Evolutionary conservation across 805 yeast genomes (phyloP).

Genomic region (Wickerhamomyces mucosus): DNA sequence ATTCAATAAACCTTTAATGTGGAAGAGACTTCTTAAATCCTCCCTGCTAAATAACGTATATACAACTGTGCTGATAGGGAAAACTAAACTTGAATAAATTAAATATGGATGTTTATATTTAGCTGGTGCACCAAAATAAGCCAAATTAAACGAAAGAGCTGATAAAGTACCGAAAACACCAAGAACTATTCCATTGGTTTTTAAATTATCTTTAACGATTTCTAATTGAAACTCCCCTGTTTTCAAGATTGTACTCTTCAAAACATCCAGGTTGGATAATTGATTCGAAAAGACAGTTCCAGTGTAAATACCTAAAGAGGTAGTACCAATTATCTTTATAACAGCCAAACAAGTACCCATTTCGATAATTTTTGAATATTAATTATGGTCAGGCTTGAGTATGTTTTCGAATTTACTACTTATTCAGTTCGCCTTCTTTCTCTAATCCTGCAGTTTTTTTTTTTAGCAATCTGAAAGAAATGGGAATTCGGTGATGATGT

Average conservation of each 20-base stretch:
- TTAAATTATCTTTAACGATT: constrained; percentile 9
- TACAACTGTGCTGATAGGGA: constrained; percentile 13
- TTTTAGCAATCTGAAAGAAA: no score
- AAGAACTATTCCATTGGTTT: constrained; percentile 18
- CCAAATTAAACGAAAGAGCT: constrained; percentile 40
- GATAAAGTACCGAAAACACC: constrained; percentile 37
- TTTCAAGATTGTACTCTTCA: constrained; percentile 23
- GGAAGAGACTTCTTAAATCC: constrained; percentile 4
- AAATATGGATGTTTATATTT: constrained; percentile 64
- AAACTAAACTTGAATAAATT: constrained; percentile 32
- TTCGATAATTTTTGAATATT: no score
- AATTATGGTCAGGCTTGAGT: no score
- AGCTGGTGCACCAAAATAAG: constrained; percentile 47
- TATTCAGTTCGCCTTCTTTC: no score
- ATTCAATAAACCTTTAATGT: constrained; percentile 4
- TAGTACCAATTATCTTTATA: constrained; percentile 54
- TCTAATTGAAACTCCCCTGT: constrained; percentile 13
- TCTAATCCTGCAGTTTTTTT: no score
- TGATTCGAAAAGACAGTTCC: constrained; percentile 34
- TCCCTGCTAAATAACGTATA: constrained; percentile 7
- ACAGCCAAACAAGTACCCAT: constrained; percentile 49
- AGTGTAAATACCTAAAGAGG: constrained; percentile 59
- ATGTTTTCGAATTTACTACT: no score
- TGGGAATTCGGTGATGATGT: no score
- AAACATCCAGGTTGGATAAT: constrained; percentile 13